Evolutionary conservation across 306 rosid genomes (phyloP).

Genomic region (Fragaria ananassa): DNA sequence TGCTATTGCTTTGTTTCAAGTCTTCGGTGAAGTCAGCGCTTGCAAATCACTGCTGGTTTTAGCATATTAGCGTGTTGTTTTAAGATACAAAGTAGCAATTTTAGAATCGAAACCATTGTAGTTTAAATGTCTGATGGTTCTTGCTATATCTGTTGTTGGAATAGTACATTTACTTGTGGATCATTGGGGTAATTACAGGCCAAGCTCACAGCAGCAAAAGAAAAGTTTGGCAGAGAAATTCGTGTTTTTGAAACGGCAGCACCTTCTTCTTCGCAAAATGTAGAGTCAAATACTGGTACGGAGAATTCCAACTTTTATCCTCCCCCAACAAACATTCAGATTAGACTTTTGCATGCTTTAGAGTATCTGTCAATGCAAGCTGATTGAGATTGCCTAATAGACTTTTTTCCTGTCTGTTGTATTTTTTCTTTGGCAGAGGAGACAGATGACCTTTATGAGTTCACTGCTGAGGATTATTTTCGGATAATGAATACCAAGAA

Average conservation of each 20-base stretch:
- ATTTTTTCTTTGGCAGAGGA: constrained; percentile 43
- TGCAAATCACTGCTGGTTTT: not conserved
- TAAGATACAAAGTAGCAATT: not conserved
- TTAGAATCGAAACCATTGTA: constrained; percentile 3
- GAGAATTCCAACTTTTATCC: not conserved
- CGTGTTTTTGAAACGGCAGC: constrained; percentile 60
- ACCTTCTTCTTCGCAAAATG: constrained; percentile 43
- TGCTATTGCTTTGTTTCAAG: not conserved
- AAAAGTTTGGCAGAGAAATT: constrained; percentile 68
- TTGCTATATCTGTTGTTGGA: constrained; percentile 13
- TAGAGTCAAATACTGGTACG: constrained; percentile 42
- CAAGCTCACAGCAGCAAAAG: constrained; percentile 50
- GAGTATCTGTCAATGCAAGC: not conserved
- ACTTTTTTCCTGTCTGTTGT: constrained; percentile 7
- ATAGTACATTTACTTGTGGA: constrained; percentile 4
- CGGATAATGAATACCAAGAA: constrained; percentile 57
- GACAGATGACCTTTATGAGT: constrained; percentile 67
- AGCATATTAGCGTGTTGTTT: not conserved
- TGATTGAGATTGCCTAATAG: not conserved
- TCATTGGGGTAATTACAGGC: constrained; percentile 41
- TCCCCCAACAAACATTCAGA: not conserved
- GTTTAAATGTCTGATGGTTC: constrained; percentile 10
- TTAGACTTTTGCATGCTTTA: not conserved
- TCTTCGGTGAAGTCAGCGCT: not conserved
- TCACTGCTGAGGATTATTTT: constrained; percentile 70